Evolutionary conservation across 1,139 yeast genomes (phyloP), one percentile per base, ranked within the genome.

Genomic region (Geotrichum reessii): DNA sequence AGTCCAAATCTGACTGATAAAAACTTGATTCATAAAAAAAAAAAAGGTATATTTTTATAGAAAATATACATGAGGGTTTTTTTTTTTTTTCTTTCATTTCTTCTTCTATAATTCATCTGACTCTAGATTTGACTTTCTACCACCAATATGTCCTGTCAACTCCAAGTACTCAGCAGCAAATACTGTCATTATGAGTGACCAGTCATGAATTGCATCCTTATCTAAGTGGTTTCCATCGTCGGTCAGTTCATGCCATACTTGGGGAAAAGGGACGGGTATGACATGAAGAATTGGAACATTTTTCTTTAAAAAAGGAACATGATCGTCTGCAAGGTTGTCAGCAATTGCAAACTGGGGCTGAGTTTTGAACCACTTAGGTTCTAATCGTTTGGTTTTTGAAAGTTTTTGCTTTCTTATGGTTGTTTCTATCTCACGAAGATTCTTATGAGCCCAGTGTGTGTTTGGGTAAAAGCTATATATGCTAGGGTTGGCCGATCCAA

Each of bases 281-380:
- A 81, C 63, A 64, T 82, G 86, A 55, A 82, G 63, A 4, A 79
- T 69, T 0, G 79, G 79, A 0, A 81, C 79, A 0, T 81, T 82
- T 3, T 73, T 69, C 22, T 69, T 65, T 55, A 75, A 65, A 66
- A 80, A 82, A 0, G 85, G 86, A 11, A 77, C 63, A 63, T 82
- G 86, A 62, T 82, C 86, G 64, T 82, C 86, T 12, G 74, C 80
- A 53, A 82, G 73, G 28, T 61, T 59, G 0, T 76, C 74, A 2
- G 69, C 71, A 53, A 53, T 54, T n/a, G 57, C 56, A 44, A 60
- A 68, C 42, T 50, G 37, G 0, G 63, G 58, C 5, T 64, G 63
- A 1, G 64, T 57, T 1, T 48, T 17, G 24, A 56, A 52, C 58
- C 58, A 56, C 1, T 47, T 27, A 14, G 42, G 28, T 8, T 53